These are phyloP conservation scores for Cyclospora cayetanensis DNA, from an alignment of 169 alveolate species.

Conservation along the genomic window DNA sequence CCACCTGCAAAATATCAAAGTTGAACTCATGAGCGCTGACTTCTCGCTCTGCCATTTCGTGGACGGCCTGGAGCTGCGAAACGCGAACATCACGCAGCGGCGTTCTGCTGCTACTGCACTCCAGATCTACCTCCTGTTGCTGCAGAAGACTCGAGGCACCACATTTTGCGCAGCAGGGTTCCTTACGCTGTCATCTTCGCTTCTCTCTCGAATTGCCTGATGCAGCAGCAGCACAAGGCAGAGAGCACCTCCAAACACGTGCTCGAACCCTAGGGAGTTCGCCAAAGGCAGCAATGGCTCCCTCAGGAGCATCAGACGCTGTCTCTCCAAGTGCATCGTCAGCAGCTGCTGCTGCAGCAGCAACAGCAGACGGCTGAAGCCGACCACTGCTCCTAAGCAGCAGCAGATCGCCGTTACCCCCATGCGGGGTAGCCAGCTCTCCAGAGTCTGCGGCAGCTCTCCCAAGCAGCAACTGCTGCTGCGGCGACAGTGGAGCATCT, in stretches of 20 bases:
- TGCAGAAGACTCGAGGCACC: no score
- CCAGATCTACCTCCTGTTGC: not conserved
- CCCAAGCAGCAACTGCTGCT: slow-evolving; percentile 21
- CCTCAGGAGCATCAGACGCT: not conserved
- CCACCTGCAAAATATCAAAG: not conserved
- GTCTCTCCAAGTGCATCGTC: not conserved
- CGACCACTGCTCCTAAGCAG: not conserved
- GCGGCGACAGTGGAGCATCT: slow-evolving; percentile 41
- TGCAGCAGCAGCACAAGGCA: slow-evolving; percentile 16
- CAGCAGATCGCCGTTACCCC: not conserved
- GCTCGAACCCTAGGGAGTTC: not conserved
- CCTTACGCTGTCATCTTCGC: slow-evolving; percentile 16
- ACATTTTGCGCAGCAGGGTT: no score
- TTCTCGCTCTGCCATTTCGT: slow-evolving; percentile 59
- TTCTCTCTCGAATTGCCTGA: slow-evolving; percentile 3
- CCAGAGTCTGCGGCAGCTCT: not conserved
- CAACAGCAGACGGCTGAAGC: not conserved
- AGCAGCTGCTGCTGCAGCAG: slow-evolving; percentile 35
- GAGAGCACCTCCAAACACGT: not conserved
- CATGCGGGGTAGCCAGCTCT: not conserved
- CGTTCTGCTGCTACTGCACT: not conserved
- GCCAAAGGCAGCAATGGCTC: not conserved
- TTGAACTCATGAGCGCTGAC: slow-evolving; percentile 52
- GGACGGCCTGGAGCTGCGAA: slow-evolving; percentile 21
- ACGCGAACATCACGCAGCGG: not conserved